Evolutionary conservation across 2,329 filamentous ascomycete species (phyloP), one percentile per base, ranked within the genome.

Genomic region (Botrytis paeoniae): DNA sequence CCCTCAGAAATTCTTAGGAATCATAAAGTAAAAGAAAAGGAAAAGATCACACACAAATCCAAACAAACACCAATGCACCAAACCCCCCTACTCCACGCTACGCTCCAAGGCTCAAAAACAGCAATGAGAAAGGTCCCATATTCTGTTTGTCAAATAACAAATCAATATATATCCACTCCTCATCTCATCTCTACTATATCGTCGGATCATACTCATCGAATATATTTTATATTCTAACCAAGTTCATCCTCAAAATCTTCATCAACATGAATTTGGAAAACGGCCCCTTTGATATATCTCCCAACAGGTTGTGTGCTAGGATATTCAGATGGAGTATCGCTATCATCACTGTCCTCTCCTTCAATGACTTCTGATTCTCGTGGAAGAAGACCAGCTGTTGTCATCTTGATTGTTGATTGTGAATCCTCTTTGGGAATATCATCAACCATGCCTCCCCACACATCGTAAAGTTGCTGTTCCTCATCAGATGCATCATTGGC

Each of bases 361-460:
- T 62, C 60, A 51, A 71, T 68, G 25, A 29, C 45, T 10, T 62
- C 39, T 22, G 22, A 22, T 14, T 74, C 71, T 29, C 14, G 63
- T 25, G 41, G 20, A 37, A 29, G 29, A 35, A 57, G n/a, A 9
- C 32, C 29, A 29, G 43, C 43, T 16, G 35, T 29, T 41, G 37
- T 57, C 68, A 73, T 22, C 25, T 57, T 63, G 35, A 64, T 69
- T 39, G 60, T 63, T 51, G 48, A 48, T 18, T 45, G 39, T 25
- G 57, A 41, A 60, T 61, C 65, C 16, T 61, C 35, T 16, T 51
- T 37, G n/a, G 64, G 60, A 61, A 45, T n/a, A 22, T 71, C 51
- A 45, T 75, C 74, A 57, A 63, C 64, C 54, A 73, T 48, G 22
- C 66, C 73, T n/a, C 73, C 73, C 74, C 74, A 75, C 41, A 68